Conservation (phyloP, 2,329 filamentous ascomycete genomes). For the Colletotrichum spaethianum region DNA sequence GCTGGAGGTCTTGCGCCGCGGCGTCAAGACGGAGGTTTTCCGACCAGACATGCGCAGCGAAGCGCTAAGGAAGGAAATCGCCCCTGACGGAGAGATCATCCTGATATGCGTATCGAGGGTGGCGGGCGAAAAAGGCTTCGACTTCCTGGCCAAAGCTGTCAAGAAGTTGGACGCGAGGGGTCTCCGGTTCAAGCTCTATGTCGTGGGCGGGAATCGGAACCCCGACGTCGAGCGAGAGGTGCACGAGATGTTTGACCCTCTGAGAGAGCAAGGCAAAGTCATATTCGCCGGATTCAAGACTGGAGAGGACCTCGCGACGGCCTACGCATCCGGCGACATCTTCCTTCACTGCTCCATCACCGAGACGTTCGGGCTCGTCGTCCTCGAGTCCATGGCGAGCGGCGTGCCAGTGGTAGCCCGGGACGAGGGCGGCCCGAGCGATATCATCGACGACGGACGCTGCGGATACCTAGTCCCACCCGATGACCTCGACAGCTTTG, state of each 20-base stretch:
- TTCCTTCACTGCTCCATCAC: conserved; percentile 81
- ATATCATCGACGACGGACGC: conserved; percentile 72
- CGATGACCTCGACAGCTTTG: conserved; percentile 71
- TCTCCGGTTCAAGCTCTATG: conserved; percentile 74
- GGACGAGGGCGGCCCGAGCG: conserved; percentile 78
- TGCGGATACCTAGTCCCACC: conserved; percentile 75
- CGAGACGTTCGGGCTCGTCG: conserved; percentile 80
- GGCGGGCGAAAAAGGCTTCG: conserved; percentile 80
- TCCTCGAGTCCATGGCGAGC: conserved; percentile 80
- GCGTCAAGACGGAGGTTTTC: conserved; percentile 76
- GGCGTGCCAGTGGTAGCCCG: conserved; percentile 78
- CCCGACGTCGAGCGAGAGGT: conserved; percentile 73
- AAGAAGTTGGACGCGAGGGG: conserved; percentile 67
- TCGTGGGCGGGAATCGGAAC: conserved; percentile 79
- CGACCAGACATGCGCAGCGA: conserved; percentile 67
- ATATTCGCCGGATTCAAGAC: conserved; percentile 77
- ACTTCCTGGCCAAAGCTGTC: conserved; percentile 73
- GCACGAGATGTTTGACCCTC: conserved; percentile 68
- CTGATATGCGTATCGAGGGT: conserved; percentile 77
- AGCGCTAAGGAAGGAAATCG: conserved; percentile 66
- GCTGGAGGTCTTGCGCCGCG: conserved; percentile 73
- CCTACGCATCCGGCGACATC: conserved; percentile 78
- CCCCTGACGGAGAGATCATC: conserved; percentile 74
- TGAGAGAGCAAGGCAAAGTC: conserved; percentile 66
- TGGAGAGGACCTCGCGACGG: conserved; percentile 72